Evolutionary conservation across 2,329 filamentous ascomycete genomes (phyloP).

Genomic region (Cladophialophora chaetospira): DNA sequence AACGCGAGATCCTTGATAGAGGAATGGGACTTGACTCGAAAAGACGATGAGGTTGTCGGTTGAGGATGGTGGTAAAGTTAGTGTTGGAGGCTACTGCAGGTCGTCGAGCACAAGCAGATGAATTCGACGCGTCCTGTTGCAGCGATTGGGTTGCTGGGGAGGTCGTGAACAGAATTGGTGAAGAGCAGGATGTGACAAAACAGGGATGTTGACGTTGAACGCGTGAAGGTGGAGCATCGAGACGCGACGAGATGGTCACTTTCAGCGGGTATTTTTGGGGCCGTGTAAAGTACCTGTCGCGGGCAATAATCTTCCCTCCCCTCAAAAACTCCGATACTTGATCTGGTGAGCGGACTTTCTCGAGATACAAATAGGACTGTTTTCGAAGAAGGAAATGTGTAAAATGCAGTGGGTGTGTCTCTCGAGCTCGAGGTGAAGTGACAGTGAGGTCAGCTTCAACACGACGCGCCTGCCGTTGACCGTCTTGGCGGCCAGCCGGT

Average conservation of each 20-base stretch:
- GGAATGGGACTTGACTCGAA: slow-evolving; percentile 7
- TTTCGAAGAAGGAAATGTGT: no score
- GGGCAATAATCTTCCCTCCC: no score
- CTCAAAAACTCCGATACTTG: no score
- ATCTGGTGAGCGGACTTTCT: no score
- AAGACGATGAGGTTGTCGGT: slow-evolving; percentile 13
- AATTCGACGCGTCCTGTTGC: slow-evolving; percentile 17
- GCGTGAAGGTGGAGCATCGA: not conserved
- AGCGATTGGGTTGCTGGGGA: slow-evolving; percentile 28
- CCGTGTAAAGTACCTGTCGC: no score
- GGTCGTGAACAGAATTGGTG: slow-evolving; percentile 17
- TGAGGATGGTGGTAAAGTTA: slow-evolving; percentile 16
- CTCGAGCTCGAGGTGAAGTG: not conserved
- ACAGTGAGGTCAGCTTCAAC: not conserved
- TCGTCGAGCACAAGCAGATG: slow-evolving; percentile 2
- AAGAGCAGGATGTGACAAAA: slow-evolving; percentile 20
- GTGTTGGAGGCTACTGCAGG: slow-evolving; percentile 31
- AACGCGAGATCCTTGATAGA: slow-evolving; percentile 26
- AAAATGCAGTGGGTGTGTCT: not conserved
- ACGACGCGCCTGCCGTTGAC: slow-evolving; percentile 3
- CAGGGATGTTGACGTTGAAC: slow-evolving; percentile 9
- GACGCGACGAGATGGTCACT: slow-evolving; percentile 1
- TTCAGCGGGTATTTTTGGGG: no score
- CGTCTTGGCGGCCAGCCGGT: slow-evolving; percentile 21
- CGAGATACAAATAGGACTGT: no score